A percentile compares a stretch with the other conserved stretches of the same genome.
These are phyloP conservation scores for Oryza australiensis DNA, from an alignment of 176 grass and related monocot genomes.

Conservation along the genomic window DNA sequence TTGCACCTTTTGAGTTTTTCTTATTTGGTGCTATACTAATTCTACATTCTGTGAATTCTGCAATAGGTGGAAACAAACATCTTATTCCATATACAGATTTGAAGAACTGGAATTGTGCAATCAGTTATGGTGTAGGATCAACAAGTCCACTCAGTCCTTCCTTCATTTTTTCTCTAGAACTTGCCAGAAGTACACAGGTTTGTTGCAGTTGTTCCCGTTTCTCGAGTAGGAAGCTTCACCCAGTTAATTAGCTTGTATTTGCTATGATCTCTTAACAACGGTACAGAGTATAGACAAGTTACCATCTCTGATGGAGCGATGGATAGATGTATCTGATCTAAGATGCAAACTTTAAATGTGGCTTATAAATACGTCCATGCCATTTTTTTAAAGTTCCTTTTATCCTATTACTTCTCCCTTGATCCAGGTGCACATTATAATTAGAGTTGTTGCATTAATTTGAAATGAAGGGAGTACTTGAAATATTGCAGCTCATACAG, in stretches of 20 bases:
- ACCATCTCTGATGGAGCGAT: not conserved
- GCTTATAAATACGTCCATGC: not conserved
- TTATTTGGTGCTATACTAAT: constrained; percentile 23
- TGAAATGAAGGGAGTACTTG: not conserved
- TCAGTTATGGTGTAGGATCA: constrained; percentile 79
- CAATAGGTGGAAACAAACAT: constrained; percentile 53
- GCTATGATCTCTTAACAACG: not conserved
- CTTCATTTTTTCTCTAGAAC: constrained; percentile 75
- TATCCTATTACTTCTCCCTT: not conserved
- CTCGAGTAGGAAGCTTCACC: not conserved
- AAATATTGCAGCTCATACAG: not conserved
- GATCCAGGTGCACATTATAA: not conserved
- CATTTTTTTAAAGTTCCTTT: not conserved
- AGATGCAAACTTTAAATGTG: not conserved
- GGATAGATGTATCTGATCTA: not conserved
- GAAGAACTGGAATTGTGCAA: constrained; percentile 86
- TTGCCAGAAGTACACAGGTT: constrained; percentile 75
- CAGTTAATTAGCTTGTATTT: constrained; percentile 17
- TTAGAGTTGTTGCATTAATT: constrained; percentile 31
- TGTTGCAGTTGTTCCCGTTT: constrained; percentile 7
- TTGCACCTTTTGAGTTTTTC: constrained; percentile 25
- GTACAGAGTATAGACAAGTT: constrained; percentile 3
- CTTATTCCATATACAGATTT: constrained; percentile 56
- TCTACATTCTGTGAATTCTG: constrained; percentile 32
- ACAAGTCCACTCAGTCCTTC: constrained; percentile 88